A percentile compares a stretch with the other conserved stretches of the same genome.
These are phyloP conservation scores for Volvox carteri DNA, from an alignment of 163 green algal genomes.

Conservation along the genomic window DNA sequence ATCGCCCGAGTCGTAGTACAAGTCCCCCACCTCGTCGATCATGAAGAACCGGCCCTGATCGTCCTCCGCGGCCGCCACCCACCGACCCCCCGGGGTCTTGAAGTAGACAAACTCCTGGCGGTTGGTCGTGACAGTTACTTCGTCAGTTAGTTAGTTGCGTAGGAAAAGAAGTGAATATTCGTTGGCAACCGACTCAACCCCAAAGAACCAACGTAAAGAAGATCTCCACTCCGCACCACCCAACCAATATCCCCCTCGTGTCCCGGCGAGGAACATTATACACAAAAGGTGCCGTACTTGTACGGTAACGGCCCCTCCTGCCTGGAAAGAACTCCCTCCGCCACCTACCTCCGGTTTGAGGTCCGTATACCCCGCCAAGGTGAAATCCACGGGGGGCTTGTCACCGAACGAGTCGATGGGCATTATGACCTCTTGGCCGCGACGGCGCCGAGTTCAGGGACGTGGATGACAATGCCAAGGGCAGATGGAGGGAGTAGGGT, in stretches of 20 bases:
- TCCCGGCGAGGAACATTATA: too few relatives aligned
- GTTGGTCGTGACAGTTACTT: background rate
- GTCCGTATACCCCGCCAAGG: slow-evolving; percentile 65
- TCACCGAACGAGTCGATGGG: slow-evolving; percentile 52
- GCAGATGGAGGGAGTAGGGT: background rate
- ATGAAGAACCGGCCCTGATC: slow-evolving; percentile 74
- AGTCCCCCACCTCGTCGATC: slow-evolving; percentile 79
- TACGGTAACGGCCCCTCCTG: too few relatives aligned
- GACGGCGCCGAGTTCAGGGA: background rate
- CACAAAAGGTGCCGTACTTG: too few relatives aligned
- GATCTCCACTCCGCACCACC: too few relatives aligned
- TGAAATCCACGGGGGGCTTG: slow-evolving; percentile 49
- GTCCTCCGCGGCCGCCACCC: slow-evolving; percentile 79
- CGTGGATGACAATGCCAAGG: background rate
- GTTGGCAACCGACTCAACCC: too few relatives aligned
- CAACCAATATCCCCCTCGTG: too few relatives aligned
- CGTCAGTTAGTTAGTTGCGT: too few relatives aligned
- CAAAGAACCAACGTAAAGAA: too few relatives aligned
- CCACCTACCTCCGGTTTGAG: slow-evolving; percentile 37
- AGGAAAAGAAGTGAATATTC: too few relatives aligned
- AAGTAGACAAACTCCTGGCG: slow-evolving; percentile 66
- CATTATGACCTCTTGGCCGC: slow-evolving; percentile 28
- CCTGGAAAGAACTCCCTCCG: too few relatives aligned
- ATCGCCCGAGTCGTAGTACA: slow-evolving; percentile 91
- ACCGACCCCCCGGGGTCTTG: slow-evolving; percentile 72